phyloP scores from a whole-genome alignment of 2,329 filamentous ascomycete genomes.

The Coccinonectria pachysandricola region DNA sequence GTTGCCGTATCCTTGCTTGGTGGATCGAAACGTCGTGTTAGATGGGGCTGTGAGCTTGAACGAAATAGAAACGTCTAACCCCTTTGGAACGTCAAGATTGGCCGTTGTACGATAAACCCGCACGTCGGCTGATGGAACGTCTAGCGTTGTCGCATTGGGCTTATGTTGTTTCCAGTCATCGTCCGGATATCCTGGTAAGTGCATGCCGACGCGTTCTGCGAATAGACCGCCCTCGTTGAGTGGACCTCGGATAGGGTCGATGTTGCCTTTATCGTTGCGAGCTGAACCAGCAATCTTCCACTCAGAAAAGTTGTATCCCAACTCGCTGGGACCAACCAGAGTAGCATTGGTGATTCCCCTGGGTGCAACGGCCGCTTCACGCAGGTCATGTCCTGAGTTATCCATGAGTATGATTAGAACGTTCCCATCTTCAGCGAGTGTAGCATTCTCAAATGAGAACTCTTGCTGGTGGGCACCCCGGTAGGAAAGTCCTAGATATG shows the following conservation, averaged over 20 bases:
- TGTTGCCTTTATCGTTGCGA: constrained; percentile 35
- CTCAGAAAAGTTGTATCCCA: constrained; percentile 31
- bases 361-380: constrained; percentile 34
- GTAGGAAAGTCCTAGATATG: constrained; percentile 40
- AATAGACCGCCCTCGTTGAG: constrained; percentile 49
- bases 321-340: constrained; percentile 27
- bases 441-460: constrained; percentile 41
- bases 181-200: constrained; percentile 46
- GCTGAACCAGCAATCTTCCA: constrained; percentile 51
- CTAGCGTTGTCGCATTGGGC: constrained; percentile 23
- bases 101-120: constrained; percentile 45
- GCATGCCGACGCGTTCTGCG: constrained; percentile 47
- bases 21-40: constrained; percentile 27
- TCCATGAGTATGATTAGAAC: constrained; percentile 47
- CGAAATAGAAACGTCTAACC: constrained; percentile 45
- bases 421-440: constrained; percentile 31
- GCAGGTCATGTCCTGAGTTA: constrained; percentile 49
- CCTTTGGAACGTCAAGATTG: constrained; percentile 37
- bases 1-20: constrained; percentile 22
- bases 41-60: constrained; percentile 39
- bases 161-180: constrained; percentile 28
- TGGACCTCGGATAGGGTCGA: constrained; percentile 46
- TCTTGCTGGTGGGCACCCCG: constrained; percentile 25
- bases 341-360: constrained; percentile 44
- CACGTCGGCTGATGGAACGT: constrained; percentile 39